Evolutionary conservation across 805 yeast genomes (phyloP).

Genomic region (Brettanomyces sp.): DNA sequence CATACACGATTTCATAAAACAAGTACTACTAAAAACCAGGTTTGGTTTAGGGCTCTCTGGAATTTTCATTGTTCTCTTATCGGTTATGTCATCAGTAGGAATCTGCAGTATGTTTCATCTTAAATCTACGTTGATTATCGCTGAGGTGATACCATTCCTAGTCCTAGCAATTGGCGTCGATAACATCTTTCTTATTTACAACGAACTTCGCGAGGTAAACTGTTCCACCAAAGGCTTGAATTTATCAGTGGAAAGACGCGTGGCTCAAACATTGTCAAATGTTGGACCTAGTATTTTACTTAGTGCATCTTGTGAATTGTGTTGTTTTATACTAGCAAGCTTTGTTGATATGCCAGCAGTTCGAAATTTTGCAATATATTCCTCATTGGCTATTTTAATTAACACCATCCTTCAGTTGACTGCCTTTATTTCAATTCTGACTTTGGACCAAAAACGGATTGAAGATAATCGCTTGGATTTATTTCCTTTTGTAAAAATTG

Average conservation of each 20-base stretch:
- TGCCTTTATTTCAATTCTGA: constrained; percentile 62
- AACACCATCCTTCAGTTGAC: constrained; percentile 77
- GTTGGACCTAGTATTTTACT: constrained; percentile 84
- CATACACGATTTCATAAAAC: constrained; percentile 4
- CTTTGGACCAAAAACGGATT: constrained; percentile 55
- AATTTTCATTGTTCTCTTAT: constrained; percentile 66
- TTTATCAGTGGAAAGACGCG: constrained; percentile 40
- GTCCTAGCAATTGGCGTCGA: constrained; percentile 92
- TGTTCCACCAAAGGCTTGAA: constrained; percentile 28
- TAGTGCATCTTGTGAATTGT: constrained; percentile 69
- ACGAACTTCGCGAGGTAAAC: constrained; percentile 57
- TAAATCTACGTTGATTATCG: constrained; percentile 83
- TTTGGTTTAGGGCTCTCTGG: constrained; percentile 79
- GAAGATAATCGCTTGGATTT: constrained; percentile 54
- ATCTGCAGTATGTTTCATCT: constrained; percentile 66
- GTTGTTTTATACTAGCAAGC: constrained; percentile 72
- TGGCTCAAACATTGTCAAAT: constrained; percentile 55
- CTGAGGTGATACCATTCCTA: constrained; percentile 92
- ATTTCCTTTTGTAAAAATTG: constrained; percentile 41
- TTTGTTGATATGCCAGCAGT: constrained; percentile 94
- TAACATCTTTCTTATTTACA: constrained; percentile 78
- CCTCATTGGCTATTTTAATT: constrained; percentile 75
- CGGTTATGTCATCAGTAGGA: constrained; percentile 80
- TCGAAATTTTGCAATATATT: constrained; percentile 81
- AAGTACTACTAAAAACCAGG: constrained; percentile 40